Evolutionary conservation across 495 filamentous ascomycete genomes (phyloP), one percentile per base, ranked within the genome.

Genomic region (Annulohypoxylon nitens): DNA sequence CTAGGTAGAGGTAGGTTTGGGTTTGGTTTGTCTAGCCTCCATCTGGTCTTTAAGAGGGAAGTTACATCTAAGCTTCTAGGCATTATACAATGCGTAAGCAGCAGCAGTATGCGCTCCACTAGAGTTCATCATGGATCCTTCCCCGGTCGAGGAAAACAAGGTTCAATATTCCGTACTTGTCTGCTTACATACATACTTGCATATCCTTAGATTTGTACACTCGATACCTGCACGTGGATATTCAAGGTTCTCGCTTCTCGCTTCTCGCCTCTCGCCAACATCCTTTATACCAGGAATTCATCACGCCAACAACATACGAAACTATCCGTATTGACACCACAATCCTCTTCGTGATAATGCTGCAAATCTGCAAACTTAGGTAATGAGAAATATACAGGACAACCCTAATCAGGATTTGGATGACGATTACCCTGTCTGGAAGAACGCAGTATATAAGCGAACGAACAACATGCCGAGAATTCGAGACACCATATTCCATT

Each of bases 61-160:
- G 54, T 39, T 58, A 25, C 54, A 58, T 58, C 30, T 25, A n/a
- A 43, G 39, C 39, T 43, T 43, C 39, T 62, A 34, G 16, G 48
- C 48, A 51, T 51, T 51, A 25, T 51, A 51, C 18, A 26, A 51
- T 51, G 10, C 48, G 50, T 54, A 54, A 54, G 23, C 50, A 23
- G 48, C n/a, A 47, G 43, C n/a, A 4, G 45, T n/a, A 54, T 54
- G 50, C 9, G 57, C n/a, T 54, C 25, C 20, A 47, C n/a, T 59
- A 39, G 39, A 51, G 30, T 53, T 25, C 48, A 14, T 26, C 59
- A 61, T 36, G 53, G 47, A 61, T 61, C 64, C 65, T 68, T 61
- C 47, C 65, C 65, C 57, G 57, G 55, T 60, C 47, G 11, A 53
- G 54, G 51, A 51, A 67, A 50, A 41, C 59, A 68, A 68, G 58